Base-by-base conservation (phyloP, 495 filamentous ascomycete genomes). In the Corynascus novoguineensis region DNA sequence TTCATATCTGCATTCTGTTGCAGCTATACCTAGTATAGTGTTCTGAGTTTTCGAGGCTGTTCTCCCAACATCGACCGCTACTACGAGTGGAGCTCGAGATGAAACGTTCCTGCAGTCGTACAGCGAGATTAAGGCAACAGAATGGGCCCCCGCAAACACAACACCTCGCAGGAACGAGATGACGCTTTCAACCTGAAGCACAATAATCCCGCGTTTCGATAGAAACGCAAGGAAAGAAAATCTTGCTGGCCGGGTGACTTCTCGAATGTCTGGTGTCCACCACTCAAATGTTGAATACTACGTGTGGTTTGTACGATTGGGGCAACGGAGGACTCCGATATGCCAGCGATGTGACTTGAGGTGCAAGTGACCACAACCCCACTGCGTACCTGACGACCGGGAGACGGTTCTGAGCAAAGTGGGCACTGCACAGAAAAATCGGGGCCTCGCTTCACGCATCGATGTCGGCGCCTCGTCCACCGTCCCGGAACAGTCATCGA, bases 51-150 rank as follows among this genome's bases (percentile, higher is more conserved):
- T 24, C 21, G 9, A 27, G 10, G 41, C 22, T 25, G 41, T 41
- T 47, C 29, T 14, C 4, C 15, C 8, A 14, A 17, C 8, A 31
- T 49, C 34, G 47, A 22, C 4, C n/a, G n/a, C 25, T 19, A 44
- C 17, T n/a, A 17, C 5, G 24, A 34, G 40, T 54, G 52, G 52
- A 41, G 34, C 52, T 34, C 9, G 12, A 14, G 21, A 5, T 54
- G 52, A 54, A 54, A 54, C 52, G 28, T 32, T 46, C 40, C 24
- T 28, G 37, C 52, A 52, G 31, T 22, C 8, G 8, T 6, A 22
- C 45, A 47, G 28, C 1, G 24, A 25, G 24, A 47, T 54, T 45
- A 46, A 54, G 40, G 38, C 22, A 14, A 11, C 40, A 22, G 11
- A 17, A 21, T 2, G 19, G 37, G 50, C 8, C 50, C n/a, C 50